Percentiles rank a stretch among this genome's conserved stretches.
Conservation (phyloP, 345 rosid species). For the Salix koriyanagi region DNA sequence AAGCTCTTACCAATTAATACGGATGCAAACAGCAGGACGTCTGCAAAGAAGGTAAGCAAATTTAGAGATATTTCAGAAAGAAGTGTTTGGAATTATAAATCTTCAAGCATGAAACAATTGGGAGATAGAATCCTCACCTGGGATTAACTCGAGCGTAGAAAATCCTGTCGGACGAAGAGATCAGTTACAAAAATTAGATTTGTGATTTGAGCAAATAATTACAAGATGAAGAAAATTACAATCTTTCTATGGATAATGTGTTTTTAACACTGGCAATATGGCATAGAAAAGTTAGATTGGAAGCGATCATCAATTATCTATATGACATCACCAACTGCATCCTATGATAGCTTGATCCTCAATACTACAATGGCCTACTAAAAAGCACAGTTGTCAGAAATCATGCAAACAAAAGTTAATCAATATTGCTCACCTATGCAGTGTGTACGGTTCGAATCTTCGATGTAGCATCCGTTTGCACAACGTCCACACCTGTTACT, state of each 20-base stretch:
- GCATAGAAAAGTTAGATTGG: not conserved
- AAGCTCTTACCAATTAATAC: too few species aligned
- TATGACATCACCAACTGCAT: not conserved
- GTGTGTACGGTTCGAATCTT: not conserved
- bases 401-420: not conserved
- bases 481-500: not conserved
- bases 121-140: not conserved
- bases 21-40: too few species aligned
- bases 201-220: not conserved
- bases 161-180: not conserved
- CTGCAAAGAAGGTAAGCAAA: not conserved
- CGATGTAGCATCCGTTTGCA: too few species aligned
- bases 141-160: too few species aligned
- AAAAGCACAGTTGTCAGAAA: not conserved
- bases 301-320: not conserved
- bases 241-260: too few species aligned
- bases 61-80: not conserved
- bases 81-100: too few species aligned
- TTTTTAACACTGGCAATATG: not conserved
- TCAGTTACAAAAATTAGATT: not conserved
- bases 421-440: not conserved
- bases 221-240: too few species aligned
- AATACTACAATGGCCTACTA: not conserved
- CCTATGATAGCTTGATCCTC: not conserved
- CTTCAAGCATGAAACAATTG: not conserved